Evolutionary conservation across 1,284 basidiomycete genomes (phyloP).

Genomic region (Inonotus hispidus): DNA sequence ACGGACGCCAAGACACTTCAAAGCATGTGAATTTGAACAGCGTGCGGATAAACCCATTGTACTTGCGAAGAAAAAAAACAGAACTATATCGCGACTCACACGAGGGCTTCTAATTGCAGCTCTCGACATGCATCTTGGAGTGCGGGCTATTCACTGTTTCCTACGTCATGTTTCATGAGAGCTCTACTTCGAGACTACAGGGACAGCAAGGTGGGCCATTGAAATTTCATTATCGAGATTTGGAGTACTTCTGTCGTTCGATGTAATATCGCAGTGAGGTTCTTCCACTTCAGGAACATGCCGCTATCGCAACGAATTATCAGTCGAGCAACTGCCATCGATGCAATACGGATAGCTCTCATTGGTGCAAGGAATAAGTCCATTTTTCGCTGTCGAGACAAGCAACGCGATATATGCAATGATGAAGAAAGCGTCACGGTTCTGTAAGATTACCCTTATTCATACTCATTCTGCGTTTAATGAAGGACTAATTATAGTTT

Average conservation of each 20-base stretch:
- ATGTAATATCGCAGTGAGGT: background rate
- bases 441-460: background rate
- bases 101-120: background rate
- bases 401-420: background rate
- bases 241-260: background rate
- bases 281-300: background rate
- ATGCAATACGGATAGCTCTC: background rate
- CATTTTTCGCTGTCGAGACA: background rate
- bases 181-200: background rate
- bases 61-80: no score
- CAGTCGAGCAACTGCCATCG: background rate
- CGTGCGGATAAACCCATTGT: background rate
- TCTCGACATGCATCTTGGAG: background rate
- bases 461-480: background rate
- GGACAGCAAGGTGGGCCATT: background rate
- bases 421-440: background rate
- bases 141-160: background rate
- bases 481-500: background rate
- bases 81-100: background rate
- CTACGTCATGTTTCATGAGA: background rate
- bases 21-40: background rate
- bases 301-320: slow-evolving; percentile 2
- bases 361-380: background rate
- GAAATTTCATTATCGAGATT: background rate
- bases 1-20: background rate